Conservation (phyloP, 805 yeast genomes). For the Ogataea paradorogensis region DNA sequence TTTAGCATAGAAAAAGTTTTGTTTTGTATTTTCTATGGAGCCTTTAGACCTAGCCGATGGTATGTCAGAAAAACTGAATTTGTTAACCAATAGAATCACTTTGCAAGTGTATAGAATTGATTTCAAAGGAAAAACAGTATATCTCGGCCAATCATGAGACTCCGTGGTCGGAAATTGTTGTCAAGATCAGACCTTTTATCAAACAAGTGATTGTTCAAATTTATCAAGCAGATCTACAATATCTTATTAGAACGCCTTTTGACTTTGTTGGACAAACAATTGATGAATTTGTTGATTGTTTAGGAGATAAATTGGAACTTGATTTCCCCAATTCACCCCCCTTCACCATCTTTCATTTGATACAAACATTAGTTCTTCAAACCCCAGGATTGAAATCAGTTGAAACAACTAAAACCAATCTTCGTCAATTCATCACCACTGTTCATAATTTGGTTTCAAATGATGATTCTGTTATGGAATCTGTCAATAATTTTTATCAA, state of each 20-base stretch:
- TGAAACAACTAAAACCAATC: neutral
- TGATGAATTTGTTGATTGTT: slow-evolving; percentile 12
- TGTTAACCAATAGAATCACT: slow-evolving; percentile 11
- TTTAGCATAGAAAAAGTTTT: slow-evolving; percentile 1
- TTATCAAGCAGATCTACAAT: slow-evolving; percentile 20
- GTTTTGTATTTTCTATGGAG: slow-evolving; percentile 2
- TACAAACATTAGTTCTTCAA: slow-evolving; percentile 13
- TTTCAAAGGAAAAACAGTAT: slow-evolving; percentile 19
- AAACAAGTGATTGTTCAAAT: slow-evolving; percentile 8
- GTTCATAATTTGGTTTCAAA: slow-evolving; percentile 17
- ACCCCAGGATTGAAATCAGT: slow-evolving; percentile 15
- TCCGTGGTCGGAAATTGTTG: slow-evolving; percentile 17
- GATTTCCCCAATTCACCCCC: slow-evolving; percentile 30
- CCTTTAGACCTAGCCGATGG: slow-evolving; percentile 5
- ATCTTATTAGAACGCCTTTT: slow-evolving; percentile 14
- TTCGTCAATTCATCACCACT: slow-evolving; percentile 14
- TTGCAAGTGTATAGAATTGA: slow-evolving; percentile 10
- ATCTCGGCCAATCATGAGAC: slow-evolving; percentile 14
- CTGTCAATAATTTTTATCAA: slow-evolving; percentile 16
- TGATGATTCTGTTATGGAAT: slow-evolving; percentile 16
- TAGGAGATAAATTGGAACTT: slow-evolving; percentile 8
- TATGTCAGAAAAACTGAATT: neutral
- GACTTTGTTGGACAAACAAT: slow-evolving; percentile 15
- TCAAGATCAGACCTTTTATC: slow-evolving; percentile 11
- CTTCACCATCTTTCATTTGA: slow-evolving; percentile 27